Evolutionary conservation across 2,329 filamentous ascomycete species (phyloP), one percentile per base, ranked within the genome.

Genomic region (Orbilia quercus): DNA sequence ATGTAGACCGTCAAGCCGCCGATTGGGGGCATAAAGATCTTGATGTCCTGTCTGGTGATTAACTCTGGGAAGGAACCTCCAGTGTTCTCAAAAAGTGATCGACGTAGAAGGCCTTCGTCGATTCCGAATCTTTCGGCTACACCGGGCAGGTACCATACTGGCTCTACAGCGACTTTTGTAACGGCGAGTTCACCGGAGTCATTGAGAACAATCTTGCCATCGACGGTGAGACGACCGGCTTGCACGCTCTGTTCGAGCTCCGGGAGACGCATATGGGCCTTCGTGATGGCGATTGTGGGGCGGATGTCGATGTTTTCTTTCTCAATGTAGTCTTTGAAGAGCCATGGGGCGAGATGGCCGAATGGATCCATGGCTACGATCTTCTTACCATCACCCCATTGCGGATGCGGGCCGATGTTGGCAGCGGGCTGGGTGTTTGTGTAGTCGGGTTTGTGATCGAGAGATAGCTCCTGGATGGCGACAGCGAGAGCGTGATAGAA

Each of bases 331-430:
- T 94, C 88, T 75, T 90, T 90, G 83, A 90, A 96, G 42, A 96
- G 82, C 89, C 90, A 93, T 7, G 91, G 91, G 7, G 90, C 87
- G 72, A 96, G 83, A 82, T 98, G 95, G 5, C 95, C 94, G 80
- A 90, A 91, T 0, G 94, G 94, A 79, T 98, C 95, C 92, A 99
- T 96, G 16, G 94, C 91, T 12, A 98, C 94, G 75, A 99, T 98
- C 84, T 97, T 98, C 81, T 91, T 92, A 78, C 86, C 87, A 79
- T 96, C 91, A 23, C 86, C 87, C 94, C 94, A 99, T 82, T 95
- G 88, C 6, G 91, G 89, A 78, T 96, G 96, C 6, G 91, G 92
- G 0, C 92, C 92, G 79, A 98, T 91, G 59, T 89, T 87, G 20
- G 88, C 91, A n/a, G 93, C 92, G 11, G 95, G 95, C 80, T 98